These are phyloP conservation scores for Ajuga chamaepitys DNA, from an alignment of 257 asterid species.

Conservation along the genomic window DNA sequence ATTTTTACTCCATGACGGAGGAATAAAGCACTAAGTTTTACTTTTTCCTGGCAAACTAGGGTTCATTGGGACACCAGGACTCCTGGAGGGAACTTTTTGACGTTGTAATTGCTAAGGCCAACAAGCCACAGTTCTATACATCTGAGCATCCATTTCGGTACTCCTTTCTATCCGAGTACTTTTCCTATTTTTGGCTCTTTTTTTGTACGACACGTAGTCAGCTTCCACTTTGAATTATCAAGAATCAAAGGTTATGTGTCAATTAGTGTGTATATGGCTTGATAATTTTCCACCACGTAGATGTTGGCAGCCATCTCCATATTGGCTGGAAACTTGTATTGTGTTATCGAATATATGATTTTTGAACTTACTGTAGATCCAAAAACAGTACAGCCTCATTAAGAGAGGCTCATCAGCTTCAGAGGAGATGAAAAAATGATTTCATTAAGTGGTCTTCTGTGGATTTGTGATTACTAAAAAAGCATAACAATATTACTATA, in stretches of 20 bases:
- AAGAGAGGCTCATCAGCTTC: neutral
- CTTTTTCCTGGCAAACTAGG: constrained; percentile 39
- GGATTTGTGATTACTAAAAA: neutral
- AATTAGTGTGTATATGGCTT: neutral
- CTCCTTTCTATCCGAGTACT: constrained; percentile 15
- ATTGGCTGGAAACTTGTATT: neutral
- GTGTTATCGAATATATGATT: neutral
- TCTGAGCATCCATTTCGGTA: constrained; percentile 98
- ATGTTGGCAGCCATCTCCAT: neutral
- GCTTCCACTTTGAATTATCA: neutral
- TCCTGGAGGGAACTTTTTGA: constrained; percentile 98
- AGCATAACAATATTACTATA: neutral
- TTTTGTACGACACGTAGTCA: neutral
- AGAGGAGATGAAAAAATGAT: neutral
- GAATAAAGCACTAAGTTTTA: constrained; percentile 5
- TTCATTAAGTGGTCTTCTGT: neutral
- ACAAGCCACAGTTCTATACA: constrained; percentile 94
- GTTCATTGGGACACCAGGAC: constrained; percentile 67
- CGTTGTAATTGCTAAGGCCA: constrained; percentile 90
- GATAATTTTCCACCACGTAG: neutral
- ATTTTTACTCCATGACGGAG: neutral
- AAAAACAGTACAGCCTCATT: neutral
- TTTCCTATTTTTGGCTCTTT: neutral
- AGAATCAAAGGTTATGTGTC: neutral
- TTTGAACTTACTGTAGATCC: neutral